A percentile compares a stretch with the other conserved stretches of the same genome.
Conservation (phyloP, 2,329 filamentous ascomycete genomes). For the Septoria linicola region DNA sequence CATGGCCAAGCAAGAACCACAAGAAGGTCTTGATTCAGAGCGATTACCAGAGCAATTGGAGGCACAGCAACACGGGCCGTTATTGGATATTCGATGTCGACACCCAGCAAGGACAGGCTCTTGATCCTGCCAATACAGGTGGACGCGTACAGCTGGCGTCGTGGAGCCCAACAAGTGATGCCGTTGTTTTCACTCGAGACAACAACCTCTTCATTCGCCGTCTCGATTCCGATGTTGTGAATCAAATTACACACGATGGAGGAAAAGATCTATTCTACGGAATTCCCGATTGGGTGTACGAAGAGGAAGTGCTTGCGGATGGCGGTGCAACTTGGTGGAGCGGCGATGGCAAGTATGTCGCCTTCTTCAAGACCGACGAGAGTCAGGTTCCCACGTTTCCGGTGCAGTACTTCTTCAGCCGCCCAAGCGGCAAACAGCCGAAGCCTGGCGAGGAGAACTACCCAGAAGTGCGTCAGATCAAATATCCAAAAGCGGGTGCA, state of each 20-base stretch:
- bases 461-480: slow-evolving; percentile 86
- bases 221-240: slow-evolving; percentile 58
- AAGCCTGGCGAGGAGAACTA: slow-evolving; percentile 76
- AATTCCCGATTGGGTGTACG: slow-evolving; percentile 96
- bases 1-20: slow-evolving; percentile 77
- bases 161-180: slow-evolving; percentile 86
- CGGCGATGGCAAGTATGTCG: slow-evolving; percentile 80
- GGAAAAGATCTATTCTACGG: slow-evolving; percentile 90
- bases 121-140: slow-evolving; percentile 67
- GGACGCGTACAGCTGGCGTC: slow-evolving; percentile 76
- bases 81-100: slow-evolving; percentile 94
- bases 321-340: slow-evolving; percentile 96
- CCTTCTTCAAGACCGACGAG: slow-evolving; percentile 92
- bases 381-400: slow-evolving; percentile 87
- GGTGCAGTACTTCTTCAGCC: slow-evolving; percentile 86
- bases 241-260: slow-evolving; percentile 81
- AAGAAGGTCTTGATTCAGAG: slow-evolving; percentile 83
- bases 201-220: slow-evolving; percentile 88
- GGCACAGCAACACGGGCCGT: slow-evolving; percentile 79
- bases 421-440: slow-evolving; percentile 73
- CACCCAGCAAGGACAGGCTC: slow-evolving; percentile 70
- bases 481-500: slow-evolving; percentile 93
- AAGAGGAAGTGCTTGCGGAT: slow-evolving; percentile 76
- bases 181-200: slow-evolving; percentile 81
- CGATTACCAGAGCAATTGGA: slow-evolving; percentile 72